phyloP scores from a whole-genome alignment of 2,329 filamentous ascomycete genomes.

The Keithomyces neogunnii region DNA sequence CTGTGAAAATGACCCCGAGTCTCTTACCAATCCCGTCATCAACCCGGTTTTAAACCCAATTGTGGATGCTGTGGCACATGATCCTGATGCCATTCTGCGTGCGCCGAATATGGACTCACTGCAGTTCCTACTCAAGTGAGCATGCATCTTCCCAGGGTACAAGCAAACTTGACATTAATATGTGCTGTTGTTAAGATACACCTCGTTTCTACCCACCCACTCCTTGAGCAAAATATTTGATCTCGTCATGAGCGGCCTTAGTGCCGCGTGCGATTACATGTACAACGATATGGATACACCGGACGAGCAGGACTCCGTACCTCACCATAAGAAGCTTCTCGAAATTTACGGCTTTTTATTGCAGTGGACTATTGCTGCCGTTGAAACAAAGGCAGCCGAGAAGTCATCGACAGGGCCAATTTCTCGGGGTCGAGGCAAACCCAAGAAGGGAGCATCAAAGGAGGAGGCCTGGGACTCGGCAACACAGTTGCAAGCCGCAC shows the following conservation, averaged over 20 bases:
- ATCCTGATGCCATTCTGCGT: slow-evolving; percentile 77
- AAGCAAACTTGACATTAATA: slow-evolving; percentile 4
- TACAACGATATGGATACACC: slow-evolving; percentile 75
- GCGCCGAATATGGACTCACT: slow-evolving; percentile 80
- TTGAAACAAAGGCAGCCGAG: slow-evolving; percentile 88
- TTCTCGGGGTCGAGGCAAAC: slow-evolving; percentile 65
- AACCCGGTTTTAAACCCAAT: slow-evolving; percentile 86
- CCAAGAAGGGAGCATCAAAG: slow-evolving; percentile 70
- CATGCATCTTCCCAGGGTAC: slow-evolving; percentile 23
- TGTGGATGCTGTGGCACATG: slow-evolving; percentile 84
- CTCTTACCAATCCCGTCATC: slow-evolving; percentile 68
- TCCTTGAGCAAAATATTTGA: slow-evolving; percentile 90
- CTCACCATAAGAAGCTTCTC: slow-evolving; percentile 82
- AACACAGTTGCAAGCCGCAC: slow-evolving; percentile 73
- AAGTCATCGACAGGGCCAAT: slow-evolving; percentile 64
- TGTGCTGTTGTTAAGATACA: slow-evolving; percentile 68
- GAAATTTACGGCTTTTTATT: slow-evolving; percentile 92
- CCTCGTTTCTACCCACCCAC: slow-evolving; percentile 68
- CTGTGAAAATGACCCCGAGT: slow-evolving; percentile 86
- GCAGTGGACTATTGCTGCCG: slow-evolving; percentile 91
- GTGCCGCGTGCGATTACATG: slow-evolving; percentile 76
- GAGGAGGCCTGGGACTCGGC: slow-evolving; percentile 85
- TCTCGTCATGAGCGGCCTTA: slow-evolving; percentile 76
- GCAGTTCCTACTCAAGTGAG: slow-evolving; percentile 95
- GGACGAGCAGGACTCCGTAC: slow-evolving; percentile 81